Conservation (phyloP, 2,329 filamentous ascomycete genomes). For the Curvularia sp. region DNA sequence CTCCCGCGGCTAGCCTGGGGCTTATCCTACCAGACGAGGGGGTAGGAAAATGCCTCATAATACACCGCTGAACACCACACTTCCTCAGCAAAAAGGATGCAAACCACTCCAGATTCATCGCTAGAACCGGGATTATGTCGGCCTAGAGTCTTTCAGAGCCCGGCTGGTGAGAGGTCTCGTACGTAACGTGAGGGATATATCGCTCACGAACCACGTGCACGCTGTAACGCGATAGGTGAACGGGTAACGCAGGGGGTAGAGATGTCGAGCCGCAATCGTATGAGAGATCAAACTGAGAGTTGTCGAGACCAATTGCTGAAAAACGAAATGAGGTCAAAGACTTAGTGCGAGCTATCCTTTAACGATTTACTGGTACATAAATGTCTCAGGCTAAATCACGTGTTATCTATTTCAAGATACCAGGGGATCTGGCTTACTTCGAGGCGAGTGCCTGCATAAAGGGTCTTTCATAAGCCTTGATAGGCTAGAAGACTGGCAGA, state of each 20-base stretch:
- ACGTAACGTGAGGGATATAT: constrained; percentile 3
- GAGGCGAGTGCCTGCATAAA: neutral
- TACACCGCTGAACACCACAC: neutral
- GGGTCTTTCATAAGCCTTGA: neutral
- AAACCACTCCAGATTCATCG: neutral
- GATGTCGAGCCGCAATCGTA: neutral
- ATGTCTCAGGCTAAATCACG: neutral
- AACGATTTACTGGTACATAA: neutral
- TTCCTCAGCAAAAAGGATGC: neutral
- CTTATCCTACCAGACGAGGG: neutral
- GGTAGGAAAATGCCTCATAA: neutral
- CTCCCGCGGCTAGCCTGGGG: neutral
- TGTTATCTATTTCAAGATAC: neutral
- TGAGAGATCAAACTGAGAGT: neutral
- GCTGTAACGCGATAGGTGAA: neutral
- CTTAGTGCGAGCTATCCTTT: neutral
- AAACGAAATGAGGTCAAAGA: neutral
- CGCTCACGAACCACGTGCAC: neutral
- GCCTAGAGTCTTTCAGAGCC: neutral
- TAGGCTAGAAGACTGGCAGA: neutral
- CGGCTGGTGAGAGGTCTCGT: neutral
- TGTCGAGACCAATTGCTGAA: neutral
- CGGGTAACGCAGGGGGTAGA: neutral
- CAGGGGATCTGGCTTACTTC: neutral
- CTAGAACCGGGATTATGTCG: neutral